A percentile compares a stretch with the other conserved stretches of the same genome.
phyloP scores from a whole-genome alignment of 2,329 filamentous ascomycete genomes.

The Ceratocystis ficicola region DNA sequence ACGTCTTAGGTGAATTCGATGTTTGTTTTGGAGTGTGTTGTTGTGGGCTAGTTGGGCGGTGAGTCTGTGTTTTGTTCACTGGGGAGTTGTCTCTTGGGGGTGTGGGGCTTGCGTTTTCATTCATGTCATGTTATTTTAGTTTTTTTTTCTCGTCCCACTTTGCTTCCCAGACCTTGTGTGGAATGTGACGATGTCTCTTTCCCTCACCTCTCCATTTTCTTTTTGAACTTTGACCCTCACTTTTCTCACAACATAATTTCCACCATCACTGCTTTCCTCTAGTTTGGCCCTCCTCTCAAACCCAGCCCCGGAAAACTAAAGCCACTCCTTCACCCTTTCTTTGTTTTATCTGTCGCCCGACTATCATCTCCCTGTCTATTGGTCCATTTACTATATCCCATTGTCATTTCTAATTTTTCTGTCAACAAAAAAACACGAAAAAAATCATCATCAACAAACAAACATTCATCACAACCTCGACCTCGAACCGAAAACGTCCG shows the following conservation, averaged over 20 bases:
- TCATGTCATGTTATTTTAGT: neutral
- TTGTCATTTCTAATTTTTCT: neutral
- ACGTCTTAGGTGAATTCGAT: too few relatives aligned
- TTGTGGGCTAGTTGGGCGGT: too few relatives aligned
- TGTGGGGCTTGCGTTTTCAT: neutral
- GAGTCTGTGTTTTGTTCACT: too few relatives aligned
- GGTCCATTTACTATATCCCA: neutral
- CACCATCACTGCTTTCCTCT: neutral
- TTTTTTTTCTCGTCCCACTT: conserved; percentile 1
- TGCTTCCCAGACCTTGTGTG: neutral
- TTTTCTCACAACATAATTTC: neutral
- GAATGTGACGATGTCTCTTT: conserved; percentile 14
- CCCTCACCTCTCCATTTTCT: neutral
- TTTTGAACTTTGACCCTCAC: neutral
- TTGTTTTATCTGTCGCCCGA: neutral
- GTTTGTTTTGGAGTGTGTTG: too few relatives aligned
- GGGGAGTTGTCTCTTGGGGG: too few relatives aligned
- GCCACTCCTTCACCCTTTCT: neutral
- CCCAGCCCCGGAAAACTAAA: neutral
- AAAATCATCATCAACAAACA: neutral
- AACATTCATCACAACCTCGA: neutral
- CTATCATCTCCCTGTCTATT: conserved; percentile 2
- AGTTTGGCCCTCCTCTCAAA: neutral
- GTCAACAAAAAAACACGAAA: conserved; percentile 2
- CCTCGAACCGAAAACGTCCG: neutral